Evolutionary conservation across 129 eudicot species (phyloP).

Genomic region (Tagetes erecta): DNA sequence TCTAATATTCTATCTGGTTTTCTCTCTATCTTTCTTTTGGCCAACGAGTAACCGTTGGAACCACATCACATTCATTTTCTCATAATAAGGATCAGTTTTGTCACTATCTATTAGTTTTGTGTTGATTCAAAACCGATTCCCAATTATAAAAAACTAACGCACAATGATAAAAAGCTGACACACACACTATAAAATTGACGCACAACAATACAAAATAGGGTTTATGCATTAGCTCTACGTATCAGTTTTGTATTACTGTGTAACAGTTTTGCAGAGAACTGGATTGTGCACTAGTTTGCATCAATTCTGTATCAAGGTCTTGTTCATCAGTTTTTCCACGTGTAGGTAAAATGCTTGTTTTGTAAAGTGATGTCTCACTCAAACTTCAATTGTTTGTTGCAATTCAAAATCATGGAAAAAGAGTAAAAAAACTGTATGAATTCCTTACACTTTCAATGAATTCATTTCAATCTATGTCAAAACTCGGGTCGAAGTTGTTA

Average conservation of each 20-base stretch:
- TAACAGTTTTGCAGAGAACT: neutral
- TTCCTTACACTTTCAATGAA: neutral
- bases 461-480: neutral
- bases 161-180: neutral
- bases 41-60: too few species aligned
- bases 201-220: neutral
- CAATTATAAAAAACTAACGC: too few species aligned
- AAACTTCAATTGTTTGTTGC: neutral
- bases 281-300: neutral
- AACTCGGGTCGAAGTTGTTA: neutral
- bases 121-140: neutral
- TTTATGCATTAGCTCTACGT: neutral
- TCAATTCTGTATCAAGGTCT: neutral
- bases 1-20: too few species aligned
- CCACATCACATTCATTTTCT: too few species aligned
- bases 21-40: too few species aligned
- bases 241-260: neutral
- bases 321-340: neutral
- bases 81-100: neutral
- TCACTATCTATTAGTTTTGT: too few species aligned
- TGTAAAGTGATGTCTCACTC: neutral
- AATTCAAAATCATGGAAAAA: neutral
- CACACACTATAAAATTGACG: neutral
- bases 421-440: neutral
- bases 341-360: neutral